phyloP scores from a whole-genome alignment of 225 moss, liverwort and hornwort genomes.

The Takakia lepidozioides region DNA sequence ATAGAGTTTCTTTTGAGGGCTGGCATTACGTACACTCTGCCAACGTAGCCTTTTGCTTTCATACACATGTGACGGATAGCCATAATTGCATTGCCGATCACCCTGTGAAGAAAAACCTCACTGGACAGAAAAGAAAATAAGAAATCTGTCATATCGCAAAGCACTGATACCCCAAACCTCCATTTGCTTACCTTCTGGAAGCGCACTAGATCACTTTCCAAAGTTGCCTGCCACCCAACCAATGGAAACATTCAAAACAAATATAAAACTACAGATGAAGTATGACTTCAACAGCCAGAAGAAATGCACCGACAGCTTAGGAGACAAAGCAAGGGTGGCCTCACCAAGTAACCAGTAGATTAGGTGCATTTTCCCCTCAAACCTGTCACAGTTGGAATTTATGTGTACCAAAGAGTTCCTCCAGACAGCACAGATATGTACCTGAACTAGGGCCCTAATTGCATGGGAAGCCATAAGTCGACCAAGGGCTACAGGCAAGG shows the following conservation, averaged over 20 bases:
- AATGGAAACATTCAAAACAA: background rate
- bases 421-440: conserved; percentile 4
- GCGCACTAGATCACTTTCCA: conserved; percentile 44
- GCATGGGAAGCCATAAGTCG: conserved; percentile 42
- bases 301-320: background rate
- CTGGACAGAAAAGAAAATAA: too few relatives aligned
- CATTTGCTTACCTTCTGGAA: conserved; percentile 54
- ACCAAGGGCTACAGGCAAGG: conserved; percentile 36
- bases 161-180: too few relatives aligned
- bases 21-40: too few relatives aligned
- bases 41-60: too few relatives aligned
- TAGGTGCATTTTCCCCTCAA: background rate
- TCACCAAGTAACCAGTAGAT: background rate
- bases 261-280: background rate
- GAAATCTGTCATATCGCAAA: too few relatives aligned
- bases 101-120: too few relatives aligned
- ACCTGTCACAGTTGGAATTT: background rate
- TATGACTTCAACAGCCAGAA: background rate
- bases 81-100: too few relatives aligned
- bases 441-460: conserved; percentile 41
- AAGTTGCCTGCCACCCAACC: conserved; percentile 28
- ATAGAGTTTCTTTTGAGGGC: too few relatives aligned
- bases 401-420: too few relatives aligned
- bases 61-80: too few relatives aligned
- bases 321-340: background rate